Percentiles rank a stretch among this genome's conserved stretches.
Evolutionary conservation across 169 alveolate species (phyloP).

Genomic region (Besnoitia besnoiti): DNA sequence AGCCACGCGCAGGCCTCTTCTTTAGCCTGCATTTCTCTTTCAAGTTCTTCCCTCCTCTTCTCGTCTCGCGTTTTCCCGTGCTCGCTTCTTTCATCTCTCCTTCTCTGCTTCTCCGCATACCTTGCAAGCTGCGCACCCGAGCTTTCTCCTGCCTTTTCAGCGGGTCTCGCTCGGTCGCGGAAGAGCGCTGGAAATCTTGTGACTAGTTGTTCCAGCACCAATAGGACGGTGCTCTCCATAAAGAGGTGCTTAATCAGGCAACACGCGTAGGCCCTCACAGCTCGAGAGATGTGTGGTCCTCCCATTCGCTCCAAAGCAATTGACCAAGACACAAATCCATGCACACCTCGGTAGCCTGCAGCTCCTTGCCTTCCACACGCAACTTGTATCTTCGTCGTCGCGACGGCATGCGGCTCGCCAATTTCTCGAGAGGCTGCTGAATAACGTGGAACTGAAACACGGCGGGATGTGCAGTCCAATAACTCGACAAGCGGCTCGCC

Average conservation of each 20-base stretch:
- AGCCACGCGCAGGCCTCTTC: slow-evolving; percentile 46
- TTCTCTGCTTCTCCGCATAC: background rate
- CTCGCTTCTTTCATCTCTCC: background rate
- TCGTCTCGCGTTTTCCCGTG: background rate
- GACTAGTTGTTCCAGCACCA: slow-evolving; percentile 31
- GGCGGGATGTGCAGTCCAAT: background rate
- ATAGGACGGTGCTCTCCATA: slow-evolving; percentile 48
- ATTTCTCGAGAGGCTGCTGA: background rate
- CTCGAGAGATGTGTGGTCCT: slow-evolving; percentile 43
- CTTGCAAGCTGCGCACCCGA: too few species aligned
- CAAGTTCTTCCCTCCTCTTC: background rate
- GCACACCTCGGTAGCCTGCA: background rate
- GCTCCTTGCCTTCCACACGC: background rate
- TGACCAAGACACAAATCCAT: background rate
- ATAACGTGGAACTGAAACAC: background rate
- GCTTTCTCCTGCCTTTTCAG: background rate
- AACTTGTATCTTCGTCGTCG: background rate
- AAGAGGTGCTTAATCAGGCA: slow-evolving; percentile 62
- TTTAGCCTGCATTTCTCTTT: background rate
- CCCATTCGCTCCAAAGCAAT: slow-evolving; percentile 43
- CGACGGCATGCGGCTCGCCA: background rate
- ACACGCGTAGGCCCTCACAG: slow-evolving; percentile 64
- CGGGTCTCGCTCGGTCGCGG: background rate
- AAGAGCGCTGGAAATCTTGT: slow-evolving; percentile 33
- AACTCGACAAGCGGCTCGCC: background rate